phyloP scores from a whole-genome alignment of 164 flowering plant genomes.

The Nelumbo lutea region DNA sequence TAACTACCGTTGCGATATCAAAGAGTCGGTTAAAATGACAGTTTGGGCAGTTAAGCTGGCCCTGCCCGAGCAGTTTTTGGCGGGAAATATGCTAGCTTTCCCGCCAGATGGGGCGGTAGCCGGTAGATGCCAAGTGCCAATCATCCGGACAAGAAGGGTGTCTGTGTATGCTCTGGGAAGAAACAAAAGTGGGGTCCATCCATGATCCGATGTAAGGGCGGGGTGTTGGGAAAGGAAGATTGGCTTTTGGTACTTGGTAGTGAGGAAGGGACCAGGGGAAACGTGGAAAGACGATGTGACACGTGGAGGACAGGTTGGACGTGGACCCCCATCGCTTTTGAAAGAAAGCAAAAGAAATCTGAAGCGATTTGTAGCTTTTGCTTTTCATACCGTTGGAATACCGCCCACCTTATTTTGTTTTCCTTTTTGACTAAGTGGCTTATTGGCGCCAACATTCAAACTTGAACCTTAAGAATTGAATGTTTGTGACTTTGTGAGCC shows the following conservation, averaged over 20 bases:
- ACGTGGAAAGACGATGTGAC: not conserved
- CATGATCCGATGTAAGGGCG: not conserved
- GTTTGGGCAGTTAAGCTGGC: slow-evolving; percentile 3
- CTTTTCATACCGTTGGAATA: too few species aligned
- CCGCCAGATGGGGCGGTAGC: slow-evolving; percentile 12
- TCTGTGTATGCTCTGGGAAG: too few species aligned
- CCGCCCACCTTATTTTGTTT: too few species aligned
- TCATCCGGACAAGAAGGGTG: not conserved
- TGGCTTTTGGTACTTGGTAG: slow-evolving; percentile 3
- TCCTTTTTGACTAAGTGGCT: too few species aligned
- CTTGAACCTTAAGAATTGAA: too few species aligned
- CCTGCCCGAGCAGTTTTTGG: not conserved
- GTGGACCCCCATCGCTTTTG: not conserved
- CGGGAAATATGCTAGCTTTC: slow-evolving; percentile 3
- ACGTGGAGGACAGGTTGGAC: slow-evolving; percentile 6
- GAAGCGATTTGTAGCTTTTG: not conserved
- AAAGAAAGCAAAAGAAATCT: too few species aligned
- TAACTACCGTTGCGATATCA: slow-evolving; percentile 2
- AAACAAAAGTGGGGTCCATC: not conserved
- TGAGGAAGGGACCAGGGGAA: not conserved
- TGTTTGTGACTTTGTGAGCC: too few species aligned
- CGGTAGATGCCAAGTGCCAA: slow-evolving; percentile 1
- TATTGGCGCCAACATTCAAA: too few species aligned
- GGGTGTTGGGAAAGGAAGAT: not conserved
- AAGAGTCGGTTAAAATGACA: slow-evolving; percentile 2